Conservation (phyloP, 345 rosid genomes). For the Triadica sebifera region DNA sequence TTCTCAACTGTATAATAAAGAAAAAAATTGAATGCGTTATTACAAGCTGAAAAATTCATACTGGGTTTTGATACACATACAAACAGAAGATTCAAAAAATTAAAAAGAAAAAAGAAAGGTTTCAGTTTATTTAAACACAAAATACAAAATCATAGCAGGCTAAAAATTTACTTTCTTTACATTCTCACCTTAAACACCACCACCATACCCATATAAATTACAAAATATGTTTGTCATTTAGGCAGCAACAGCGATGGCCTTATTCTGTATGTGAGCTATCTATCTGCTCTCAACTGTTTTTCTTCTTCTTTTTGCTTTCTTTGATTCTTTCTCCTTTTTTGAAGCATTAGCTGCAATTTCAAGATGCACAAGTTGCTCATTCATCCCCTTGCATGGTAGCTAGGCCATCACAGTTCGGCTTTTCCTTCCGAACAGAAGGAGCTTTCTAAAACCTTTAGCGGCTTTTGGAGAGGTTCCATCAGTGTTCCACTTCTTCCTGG, state of each 20-base stretch:
- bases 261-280: slow-evolving; percentile 26
- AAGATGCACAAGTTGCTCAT: too few species aligned
- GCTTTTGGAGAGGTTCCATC: slow-evolving; percentile 71
- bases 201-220: slow-evolving; percentile 24
- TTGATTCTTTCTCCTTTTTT: neutral
- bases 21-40: neutral
- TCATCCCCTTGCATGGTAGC: neutral
- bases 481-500: slow-evolving; percentile 86
- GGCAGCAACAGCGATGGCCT: slow-evolving; percentile 39
- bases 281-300: neutral
- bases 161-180: slow-evolving; percentile 16
- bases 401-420: slow-evolving; percentile 25
- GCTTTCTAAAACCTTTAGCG: slow-evolving; percentile 81
- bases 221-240: slow-evolving; percentile 5
- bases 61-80: slow-evolving; percentile 10
- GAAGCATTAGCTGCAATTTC: too few species aligned
- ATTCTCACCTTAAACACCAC: slow-evolving; percentile 3
- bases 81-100: slow-evolving; percentile 2
- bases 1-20: neutral
- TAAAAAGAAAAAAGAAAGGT: neutral
- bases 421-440: slow-evolving; percentile 79
- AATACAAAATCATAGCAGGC: slow-evolving; percentile 7
- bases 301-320: neutral
- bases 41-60: neutral
- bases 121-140: neutral